Percentiles rank a stretch among this genome's conserved stretches.
Conservation (phyloP, 768 basidiomycete genomes). For the Suillus lakei region DNA sequence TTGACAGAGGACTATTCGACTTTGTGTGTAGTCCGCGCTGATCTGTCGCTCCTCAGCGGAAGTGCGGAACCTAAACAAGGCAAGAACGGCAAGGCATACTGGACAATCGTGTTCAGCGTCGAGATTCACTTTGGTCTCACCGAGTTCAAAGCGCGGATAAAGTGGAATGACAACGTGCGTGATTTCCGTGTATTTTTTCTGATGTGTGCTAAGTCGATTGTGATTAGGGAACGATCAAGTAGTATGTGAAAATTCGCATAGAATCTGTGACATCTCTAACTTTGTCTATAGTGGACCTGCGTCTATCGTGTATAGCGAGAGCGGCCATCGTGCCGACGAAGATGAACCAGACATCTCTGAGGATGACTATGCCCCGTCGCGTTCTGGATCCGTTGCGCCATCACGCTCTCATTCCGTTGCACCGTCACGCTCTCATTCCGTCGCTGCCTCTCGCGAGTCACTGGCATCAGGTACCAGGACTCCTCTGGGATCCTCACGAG, state of each 20-base stretch:
- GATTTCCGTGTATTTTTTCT: slow-evolving; percentile 3
- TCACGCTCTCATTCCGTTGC: slow-evolving; percentile 52
- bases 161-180: slow-evolving; percentile 81
- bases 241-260: slow-evolving; percentile 50
- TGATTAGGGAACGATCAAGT: slow-evolving; percentile 66
- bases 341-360: slow-evolving; percentile 72
- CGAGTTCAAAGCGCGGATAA: slow-evolving; percentile 82
- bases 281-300: slow-evolving; percentile 66
- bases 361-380: slow-evolving; percentile 53
- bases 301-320: slow-evolving; percentile 81
- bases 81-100: slow-evolving; percentile 70
- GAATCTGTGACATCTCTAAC: slow-evolving; percentile 1
- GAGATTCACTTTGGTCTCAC: slow-evolving; percentile 85
- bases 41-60: slow-evolving; percentile 71
- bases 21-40: slow-evolving; percentile 77
- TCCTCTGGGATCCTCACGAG: slow-evolving; percentile 33
- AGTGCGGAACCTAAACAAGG: slow-evolving; percentile 73
- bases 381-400: slow-evolving; percentile 38
- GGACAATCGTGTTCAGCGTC: slow-evolving; percentile 84
- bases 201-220: slow-evolving; percentile 11
- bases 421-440: slow-evolving; percentile 48
- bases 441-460: slow-evolving; percentile 54
- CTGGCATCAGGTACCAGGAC: slow-evolving; percentile 35
- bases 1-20: slow-evolving; percentile 70
- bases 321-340: slow-evolving; percentile 74